phyloP scores from a whole-genome alignment of 768 basidiomycete genomes.

The Trametes coccinea region DNA sequence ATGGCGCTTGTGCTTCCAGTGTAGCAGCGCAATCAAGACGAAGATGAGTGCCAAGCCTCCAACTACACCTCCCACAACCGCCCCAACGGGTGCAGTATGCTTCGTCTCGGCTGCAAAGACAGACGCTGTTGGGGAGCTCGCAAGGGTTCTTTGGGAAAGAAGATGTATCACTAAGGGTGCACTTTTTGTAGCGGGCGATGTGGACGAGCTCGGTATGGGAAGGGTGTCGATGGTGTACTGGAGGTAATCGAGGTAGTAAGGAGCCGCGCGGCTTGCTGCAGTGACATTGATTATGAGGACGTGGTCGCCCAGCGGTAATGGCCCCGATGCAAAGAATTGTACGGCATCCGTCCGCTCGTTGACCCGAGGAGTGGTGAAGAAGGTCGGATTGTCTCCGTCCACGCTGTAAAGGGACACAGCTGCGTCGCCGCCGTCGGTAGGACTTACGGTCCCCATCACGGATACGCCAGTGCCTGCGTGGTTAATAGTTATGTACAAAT shows the following conservation, averaged over 20 bases:
- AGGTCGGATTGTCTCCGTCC: not conserved
- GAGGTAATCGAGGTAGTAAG: slow-evolving; percentile 20
- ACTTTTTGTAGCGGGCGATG: not conserved
- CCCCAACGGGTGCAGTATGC: not conserved
- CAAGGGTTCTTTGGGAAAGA: no score
- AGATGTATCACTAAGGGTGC: no score
- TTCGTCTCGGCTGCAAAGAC: no score
- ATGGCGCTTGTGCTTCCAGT: no score
- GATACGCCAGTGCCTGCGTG: no score
- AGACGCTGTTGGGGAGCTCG: no score
- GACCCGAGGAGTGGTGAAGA: not conserved
- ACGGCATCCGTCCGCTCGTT: not conserved
- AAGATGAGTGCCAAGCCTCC: not conserved
- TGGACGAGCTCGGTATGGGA: not conserved
- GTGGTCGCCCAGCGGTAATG: not conserved
- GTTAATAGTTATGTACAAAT: no score
- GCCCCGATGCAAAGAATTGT: not conserved
- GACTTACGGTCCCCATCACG: not conserved
- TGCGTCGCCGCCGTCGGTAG: not conserved
- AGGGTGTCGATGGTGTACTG: slow-evolving; percentile 1
- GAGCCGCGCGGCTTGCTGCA: slow-evolving; percentile 7
- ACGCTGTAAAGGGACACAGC: slow-evolving; percentile 4
- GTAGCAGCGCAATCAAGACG: not conserved
- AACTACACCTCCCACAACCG: not conserved
- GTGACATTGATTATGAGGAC: slow-evolving; percentile 16